Evolutionary conservation across 441 rosid genomes (phyloP).

Genomic region (Isatis lusitanica): DNA sequence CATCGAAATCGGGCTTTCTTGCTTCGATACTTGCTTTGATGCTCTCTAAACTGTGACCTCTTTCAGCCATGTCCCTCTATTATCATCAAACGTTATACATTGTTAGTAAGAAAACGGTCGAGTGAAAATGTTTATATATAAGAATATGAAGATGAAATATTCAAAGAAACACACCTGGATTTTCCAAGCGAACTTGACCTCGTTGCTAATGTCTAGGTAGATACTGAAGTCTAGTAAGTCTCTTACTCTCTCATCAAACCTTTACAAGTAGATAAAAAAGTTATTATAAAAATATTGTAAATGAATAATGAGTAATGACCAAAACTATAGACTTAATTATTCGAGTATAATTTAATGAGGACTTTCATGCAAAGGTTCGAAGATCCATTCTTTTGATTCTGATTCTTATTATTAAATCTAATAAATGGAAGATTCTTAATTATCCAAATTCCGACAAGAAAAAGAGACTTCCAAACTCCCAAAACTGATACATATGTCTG

Average conservation of each 20-base stretch:
- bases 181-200: constrained; percentile 97
- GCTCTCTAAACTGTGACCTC: constrained; percentile 98
- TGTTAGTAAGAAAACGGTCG: neutral
- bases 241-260: constrained; percentile 91
- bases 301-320: neutral
- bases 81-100: neutral
- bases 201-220: constrained; percentile 96
- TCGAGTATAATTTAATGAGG: neutral
- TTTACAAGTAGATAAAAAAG: constrained; percentile 22
- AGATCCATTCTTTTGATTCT: neutral
- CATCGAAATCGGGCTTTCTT: constrained; percentile 92
- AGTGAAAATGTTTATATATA: neutral
- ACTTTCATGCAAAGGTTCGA: constrained; percentile 17
- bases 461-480: neutral
- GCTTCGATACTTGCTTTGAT: constrained; percentile 97
- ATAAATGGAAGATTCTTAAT: constrained; percentile 20
- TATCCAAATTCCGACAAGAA: constrained; percentile 28
- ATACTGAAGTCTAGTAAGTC: constrained; percentile 90
- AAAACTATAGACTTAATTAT: constrained; percentile 9
- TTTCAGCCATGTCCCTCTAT: constrained; percentile 97
- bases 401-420: constrained; percentile 15
- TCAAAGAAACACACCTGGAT: constrained; percentile 62
- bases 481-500: neutral
- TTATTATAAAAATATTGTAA: neutral
- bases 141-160: neutral